Conservation (phyloP, 2,329 filamentous ascomycete species). For the Biscogniauxia mediterranea region DNA sequence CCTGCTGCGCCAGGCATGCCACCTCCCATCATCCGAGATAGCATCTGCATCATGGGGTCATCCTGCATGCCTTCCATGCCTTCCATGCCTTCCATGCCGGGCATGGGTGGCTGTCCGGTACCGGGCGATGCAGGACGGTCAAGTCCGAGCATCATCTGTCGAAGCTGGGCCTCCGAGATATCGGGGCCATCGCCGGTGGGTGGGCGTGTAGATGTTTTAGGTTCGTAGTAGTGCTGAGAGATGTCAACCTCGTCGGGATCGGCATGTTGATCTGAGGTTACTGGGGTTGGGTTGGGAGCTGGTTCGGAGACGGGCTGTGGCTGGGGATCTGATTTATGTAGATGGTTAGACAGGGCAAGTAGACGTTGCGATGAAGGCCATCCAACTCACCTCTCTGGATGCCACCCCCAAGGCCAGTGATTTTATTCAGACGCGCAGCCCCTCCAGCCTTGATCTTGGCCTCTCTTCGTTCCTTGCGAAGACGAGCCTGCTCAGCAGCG, state of each 20-base stretch:
- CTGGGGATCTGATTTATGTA: conserved; percentile 25
- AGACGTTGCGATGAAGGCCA: conserved; percentile 5
- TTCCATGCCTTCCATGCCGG: conserved; percentile 30
- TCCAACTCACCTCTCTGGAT: conserved; percentile 42
- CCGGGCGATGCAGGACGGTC: conserved; percentile 37
- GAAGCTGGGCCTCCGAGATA: conserved; percentile 58
- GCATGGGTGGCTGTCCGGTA: conserved; percentile 23
- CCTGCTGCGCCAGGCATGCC: conserved; percentile 24
- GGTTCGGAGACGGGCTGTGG: conserved; percentile 31
- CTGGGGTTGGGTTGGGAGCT: conserved; percentile 28
- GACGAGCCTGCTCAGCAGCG: conserved; percentile 64
- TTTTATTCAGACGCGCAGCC: conserved; percentile 68
- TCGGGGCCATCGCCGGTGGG: conserved; percentile 35
- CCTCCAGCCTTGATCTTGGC: conserved; percentile 75
- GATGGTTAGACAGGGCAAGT: not conserved
- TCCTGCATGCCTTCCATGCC: conserved; percentile 37
- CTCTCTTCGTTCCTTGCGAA: conserved; percentile 76
- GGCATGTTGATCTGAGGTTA: conserved; percentile 39
- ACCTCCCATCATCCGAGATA: conserved; percentile 63
- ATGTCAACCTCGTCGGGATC: conserved; percentile 79
- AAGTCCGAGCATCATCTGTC: conserved; percentile 63
- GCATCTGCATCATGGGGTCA: conserved; percentile 73
- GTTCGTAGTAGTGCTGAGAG: conserved; percentile 68
- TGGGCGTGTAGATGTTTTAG: conserved; percentile 43
- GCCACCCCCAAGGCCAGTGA: conserved; percentile 67